phyloP scores from a whole-genome alignment of 75 land plant genomes.

The Larix kaempferi region DNA sequence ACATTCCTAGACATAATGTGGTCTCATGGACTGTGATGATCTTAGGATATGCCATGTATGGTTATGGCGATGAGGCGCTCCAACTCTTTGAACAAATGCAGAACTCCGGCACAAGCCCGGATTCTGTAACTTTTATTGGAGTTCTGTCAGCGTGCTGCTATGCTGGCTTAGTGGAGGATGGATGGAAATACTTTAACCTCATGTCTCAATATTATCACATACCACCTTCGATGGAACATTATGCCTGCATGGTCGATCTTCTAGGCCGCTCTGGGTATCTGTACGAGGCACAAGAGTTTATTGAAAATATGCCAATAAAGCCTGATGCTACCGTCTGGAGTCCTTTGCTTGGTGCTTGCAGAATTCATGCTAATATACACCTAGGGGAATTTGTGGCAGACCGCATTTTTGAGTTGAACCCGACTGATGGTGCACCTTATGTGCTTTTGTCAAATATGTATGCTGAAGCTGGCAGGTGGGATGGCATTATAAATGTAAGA shows the following conservation, averaged over 20 bases:
- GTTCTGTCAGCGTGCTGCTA: conserved; percentile 2
- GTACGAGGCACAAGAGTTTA: conserved; percentile 5
- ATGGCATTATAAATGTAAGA: conserved; percentile 16
- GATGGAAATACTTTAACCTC: background rate
- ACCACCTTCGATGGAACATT: conserved; percentile 12
- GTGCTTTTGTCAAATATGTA: conserved; percentile 8
- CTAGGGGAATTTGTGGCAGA: background rate
- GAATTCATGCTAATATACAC: background rate
- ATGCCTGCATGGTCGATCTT: conserved; percentile 18
- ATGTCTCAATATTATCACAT: background rate
- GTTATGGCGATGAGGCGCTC: background rate
- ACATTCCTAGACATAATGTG: conserved; percentile 20
- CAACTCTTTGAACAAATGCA: background rate
- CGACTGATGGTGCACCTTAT: background rate
- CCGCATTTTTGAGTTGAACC: background rate
- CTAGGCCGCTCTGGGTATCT: conserved; percentile 7
- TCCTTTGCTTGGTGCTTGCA: conserved; percentile 9
- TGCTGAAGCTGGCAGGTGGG: conserved; percentile 17
- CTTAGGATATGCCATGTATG: conserved; percentile 5
- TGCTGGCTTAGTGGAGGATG: conserved; percentile 11
- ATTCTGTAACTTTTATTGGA: background rate
- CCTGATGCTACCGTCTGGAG: conserved; percentile 7
- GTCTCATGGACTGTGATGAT: conserved; percentile 41
- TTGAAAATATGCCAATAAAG: conserved; percentile 5
- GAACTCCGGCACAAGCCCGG: background rate